Conservation (phyloP, 371 early-diverging fungal genomes). For the Mortierella sp. region DNA sequence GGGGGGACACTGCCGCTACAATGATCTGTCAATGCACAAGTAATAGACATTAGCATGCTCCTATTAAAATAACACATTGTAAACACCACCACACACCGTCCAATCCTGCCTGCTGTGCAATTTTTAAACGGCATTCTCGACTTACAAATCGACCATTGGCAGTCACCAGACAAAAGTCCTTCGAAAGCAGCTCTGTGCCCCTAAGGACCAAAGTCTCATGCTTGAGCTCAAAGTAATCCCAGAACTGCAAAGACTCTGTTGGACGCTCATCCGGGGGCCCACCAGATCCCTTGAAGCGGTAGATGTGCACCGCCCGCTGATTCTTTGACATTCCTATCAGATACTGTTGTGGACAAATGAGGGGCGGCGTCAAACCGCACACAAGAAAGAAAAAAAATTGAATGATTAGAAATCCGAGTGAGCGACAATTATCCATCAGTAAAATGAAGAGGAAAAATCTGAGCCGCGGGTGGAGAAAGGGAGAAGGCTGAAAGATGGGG, state of each 20-base stretch:
- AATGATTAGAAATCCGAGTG: slow-evolving; percentile 34
- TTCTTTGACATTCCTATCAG: slow-evolving; percentile 56
- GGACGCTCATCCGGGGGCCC: slow-evolving; percentile 40
- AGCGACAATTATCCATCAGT: background rate
- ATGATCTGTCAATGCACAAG: slow-evolving; percentile 29
- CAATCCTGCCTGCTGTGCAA: background rate
- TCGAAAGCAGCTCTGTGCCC: slow-evolving; percentile 64
- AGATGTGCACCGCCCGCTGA: slow-evolving; percentile 46
- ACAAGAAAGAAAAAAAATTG: background rate
- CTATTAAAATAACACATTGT: no score
- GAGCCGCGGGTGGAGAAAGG: background rate
- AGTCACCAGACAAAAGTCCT: slow-evolving; percentile 72
- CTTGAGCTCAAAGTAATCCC: slow-evolving; percentile 57
- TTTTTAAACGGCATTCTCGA: background rate
- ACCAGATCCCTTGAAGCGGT: slow-evolving; percentile 48
- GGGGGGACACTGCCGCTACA: slow-evolving; percentile 47
- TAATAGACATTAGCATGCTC: background rate
- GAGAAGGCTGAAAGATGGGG: background rate
- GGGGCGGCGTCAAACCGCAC: background rate
- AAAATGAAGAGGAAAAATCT: slow-evolving; percentile 1
- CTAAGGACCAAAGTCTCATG: slow-evolving; percentile 62
- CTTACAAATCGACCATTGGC: slow-evolving; percentile 62
- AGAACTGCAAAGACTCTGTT: slow-evolving; percentile 36
- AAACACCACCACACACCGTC: background rate
- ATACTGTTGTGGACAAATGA: slow-evolving; percentile 26